Conservation (phyloP, 2,329 filamentous ascomycete genomes). For the Colletotrichum sp. region DNA sequence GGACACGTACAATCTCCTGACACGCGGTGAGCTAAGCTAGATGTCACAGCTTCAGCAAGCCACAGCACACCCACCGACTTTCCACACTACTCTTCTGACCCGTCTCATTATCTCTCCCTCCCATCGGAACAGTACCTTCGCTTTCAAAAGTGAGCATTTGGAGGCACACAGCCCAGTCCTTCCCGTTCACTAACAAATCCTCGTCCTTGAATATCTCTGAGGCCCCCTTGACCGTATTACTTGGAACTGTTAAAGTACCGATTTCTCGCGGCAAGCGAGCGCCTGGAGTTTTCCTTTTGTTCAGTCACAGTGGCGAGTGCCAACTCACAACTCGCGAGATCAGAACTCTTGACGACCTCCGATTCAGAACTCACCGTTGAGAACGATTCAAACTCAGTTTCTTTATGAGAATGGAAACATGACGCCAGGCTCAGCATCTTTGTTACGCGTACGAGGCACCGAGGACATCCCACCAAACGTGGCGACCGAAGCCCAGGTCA, state of each 20-base stretch:
- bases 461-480: neutral
- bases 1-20: neutral
- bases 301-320: neutral
- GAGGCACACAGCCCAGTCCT: neutral
- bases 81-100: neutral
- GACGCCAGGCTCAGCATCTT: neutral
- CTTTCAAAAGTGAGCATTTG: neutral
- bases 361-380: neutral
- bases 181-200: neutral
- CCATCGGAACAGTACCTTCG: neutral
- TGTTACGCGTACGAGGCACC: neutral
- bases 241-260: neutral
- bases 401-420: neutral
- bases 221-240: neutral
- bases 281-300: neutral
- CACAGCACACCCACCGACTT: neutral
- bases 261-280: neutral
- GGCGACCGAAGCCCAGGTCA: neutral
- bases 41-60: constrained; percentile 13
- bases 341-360: neutral
- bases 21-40: neutral
- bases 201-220: neutral
- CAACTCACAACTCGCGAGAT: neutral
- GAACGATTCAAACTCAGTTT: neutral
- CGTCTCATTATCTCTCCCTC: neutral